Conservation (phyloP, 2,329 filamentous ascomycete species). For the Colletotrichum viniferum region DNA sequence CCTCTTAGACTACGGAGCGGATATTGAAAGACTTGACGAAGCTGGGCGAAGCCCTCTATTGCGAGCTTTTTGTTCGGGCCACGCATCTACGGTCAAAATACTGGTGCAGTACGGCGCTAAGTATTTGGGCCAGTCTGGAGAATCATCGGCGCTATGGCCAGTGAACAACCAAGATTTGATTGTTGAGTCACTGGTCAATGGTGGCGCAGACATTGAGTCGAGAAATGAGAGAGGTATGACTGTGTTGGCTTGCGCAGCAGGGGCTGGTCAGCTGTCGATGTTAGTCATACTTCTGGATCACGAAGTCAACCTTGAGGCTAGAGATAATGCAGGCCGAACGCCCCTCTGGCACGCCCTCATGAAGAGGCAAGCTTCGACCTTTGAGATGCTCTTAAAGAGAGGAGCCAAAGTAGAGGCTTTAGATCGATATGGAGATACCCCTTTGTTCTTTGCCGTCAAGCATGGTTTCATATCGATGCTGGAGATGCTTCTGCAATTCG, state of each 20-base stretch:
- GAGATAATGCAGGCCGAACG: fast-evolving
- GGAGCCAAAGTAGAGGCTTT: neutral
- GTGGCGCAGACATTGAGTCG: too few relatives aligned
- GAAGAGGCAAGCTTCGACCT: fast-evolving
- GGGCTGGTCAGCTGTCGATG: too few relatives aligned
- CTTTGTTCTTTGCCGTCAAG: neutral
- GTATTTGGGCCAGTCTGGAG: too few relatives aligned
- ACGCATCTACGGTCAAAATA: neutral
- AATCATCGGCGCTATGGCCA: too few relatives aligned
- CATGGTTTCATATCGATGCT: neutral
- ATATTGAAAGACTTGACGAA: neutral
- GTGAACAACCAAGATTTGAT: too few relatives aligned
- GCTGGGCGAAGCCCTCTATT: neutral
- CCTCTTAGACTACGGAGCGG: neutral
- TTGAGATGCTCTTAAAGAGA: neutral
- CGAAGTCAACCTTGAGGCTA: neutral
- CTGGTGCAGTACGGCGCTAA: neutral
- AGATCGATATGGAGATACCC: neutral
- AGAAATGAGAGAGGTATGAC: too few relatives aligned
- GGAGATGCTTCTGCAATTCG: neutral
- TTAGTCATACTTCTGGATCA: neutral
- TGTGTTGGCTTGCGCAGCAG: too few relatives aligned
- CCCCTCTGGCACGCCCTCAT: neutral
- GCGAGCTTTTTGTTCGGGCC: neutral
- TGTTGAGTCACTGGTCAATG: too few relatives aligned